These are phyloP conservation scores for Phytophthora chlamydospora DNA, from an alignment of 352 stramenopile genomes.

Conservation along the genomic window DNA sequence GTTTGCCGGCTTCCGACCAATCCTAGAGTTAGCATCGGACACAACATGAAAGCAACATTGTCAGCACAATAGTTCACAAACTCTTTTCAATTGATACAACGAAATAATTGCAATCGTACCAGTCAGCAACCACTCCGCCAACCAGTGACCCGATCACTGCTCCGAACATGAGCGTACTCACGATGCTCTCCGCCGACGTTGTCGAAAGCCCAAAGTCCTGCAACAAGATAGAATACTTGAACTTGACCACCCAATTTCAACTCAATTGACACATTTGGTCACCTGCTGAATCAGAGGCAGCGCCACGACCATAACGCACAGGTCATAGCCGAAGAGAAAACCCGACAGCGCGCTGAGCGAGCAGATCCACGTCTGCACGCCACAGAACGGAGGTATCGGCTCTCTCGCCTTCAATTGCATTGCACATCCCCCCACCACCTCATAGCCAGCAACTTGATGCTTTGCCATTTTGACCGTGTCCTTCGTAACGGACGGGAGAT, in stretches of 20 bases:
- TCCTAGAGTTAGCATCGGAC: conserved; percentile 25
- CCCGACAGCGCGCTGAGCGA: conserved; percentile 70
- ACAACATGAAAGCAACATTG: background rate
- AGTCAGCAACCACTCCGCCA: conserved; percentile 61
- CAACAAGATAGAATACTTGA: conserved; percentile 1
- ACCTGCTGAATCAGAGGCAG: conserved; percentile 69
- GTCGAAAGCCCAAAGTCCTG: conserved; percentile 65
- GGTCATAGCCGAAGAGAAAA: conserved; percentile 79
- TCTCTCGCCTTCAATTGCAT: conserved; percentile 11
- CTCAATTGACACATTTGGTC: background rate
- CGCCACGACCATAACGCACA: conserved; percentile 80
- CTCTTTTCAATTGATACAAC: too few species aligned
- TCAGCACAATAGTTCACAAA: background rate
- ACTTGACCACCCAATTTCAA: background rate
- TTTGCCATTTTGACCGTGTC: conserved; percentile 20
- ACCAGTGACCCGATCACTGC: conserved; percentile 66
- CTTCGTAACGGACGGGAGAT: conserved; percentile 2
- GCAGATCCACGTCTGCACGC: conserved; percentile 56
- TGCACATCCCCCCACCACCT: conserved; percentile 3
- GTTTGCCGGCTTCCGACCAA: conserved; percentile 70
- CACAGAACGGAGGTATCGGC: conserved; percentile 4
- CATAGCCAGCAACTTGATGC: conserved; percentile 14
- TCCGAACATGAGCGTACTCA: conserved; percentile 75
- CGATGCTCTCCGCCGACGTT: conserved; percentile 50
- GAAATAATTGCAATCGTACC: conserved; percentile 22